Conservation (phyloP, 1,284 basidiomycete species). For the Ustilago lituana region DNA sequence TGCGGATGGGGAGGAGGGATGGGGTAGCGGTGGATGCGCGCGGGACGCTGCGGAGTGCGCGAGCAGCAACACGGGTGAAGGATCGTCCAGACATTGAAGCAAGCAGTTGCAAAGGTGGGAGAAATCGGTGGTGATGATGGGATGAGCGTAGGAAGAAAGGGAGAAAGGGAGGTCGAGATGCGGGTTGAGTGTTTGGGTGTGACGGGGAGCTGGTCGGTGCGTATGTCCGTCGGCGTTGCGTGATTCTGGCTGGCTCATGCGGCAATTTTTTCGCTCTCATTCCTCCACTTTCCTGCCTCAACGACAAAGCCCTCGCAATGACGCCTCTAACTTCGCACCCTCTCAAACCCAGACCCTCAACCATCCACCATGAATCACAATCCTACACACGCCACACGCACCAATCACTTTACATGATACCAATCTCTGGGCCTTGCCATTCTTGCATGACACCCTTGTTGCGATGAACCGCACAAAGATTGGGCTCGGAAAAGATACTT, state of each 20-base stretch:
- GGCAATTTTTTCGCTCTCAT: not conserved
- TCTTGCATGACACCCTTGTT: too few relatives aligned
- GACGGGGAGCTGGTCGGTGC: not conserved
- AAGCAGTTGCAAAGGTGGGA: too few relatives aligned
- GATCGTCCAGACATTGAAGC: not conserved
- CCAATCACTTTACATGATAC: too few relatives aligned
- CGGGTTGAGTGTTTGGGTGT: too few relatives aligned
- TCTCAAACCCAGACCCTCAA: too few relatives aligned
- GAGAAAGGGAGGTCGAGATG: not conserved
- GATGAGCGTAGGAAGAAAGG: not conserved
- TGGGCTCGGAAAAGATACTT: too few relatives aligned
- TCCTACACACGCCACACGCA: too few relatives aligned
- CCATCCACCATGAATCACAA: too few relatives aligned
- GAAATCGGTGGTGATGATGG: not conserved
- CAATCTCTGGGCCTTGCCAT: too few relatives aligned
- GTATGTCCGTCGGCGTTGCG: not conserved
- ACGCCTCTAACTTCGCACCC: too few relatives aligned
- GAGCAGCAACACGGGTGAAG: not conserved
- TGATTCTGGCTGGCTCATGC: slow-evolving; percentile 2
- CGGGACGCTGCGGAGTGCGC: not conserved
- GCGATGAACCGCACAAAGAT: too few relatives aligned
- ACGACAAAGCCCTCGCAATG: too few relatives aligned
- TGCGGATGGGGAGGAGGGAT: not conserved
- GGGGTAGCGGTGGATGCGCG: not conserved
- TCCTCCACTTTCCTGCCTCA: not conserved